Base-by-base conservation (phyloP, 2,329 filamentous ascomycete species). In the Colletotrichum brevisporum region DNA sequence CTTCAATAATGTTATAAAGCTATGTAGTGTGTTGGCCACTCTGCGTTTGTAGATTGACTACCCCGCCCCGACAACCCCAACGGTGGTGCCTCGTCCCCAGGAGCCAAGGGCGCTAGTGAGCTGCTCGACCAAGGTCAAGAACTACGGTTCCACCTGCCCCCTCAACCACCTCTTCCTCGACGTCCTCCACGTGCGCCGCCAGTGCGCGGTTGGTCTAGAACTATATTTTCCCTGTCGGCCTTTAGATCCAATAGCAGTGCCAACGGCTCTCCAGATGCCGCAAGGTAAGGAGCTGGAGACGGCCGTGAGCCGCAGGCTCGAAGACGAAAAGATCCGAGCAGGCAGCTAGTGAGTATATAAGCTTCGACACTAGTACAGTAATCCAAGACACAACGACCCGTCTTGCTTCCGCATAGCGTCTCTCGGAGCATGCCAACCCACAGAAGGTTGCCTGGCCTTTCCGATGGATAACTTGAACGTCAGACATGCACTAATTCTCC, bases 101-200 rank as follows among this genome's bases (percentile, higher is more conserved):
- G 66, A 69, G 50, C 36, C 55, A 15, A 26, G 66, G 13, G 47
- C 52, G 21, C 31, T 55, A 13, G 60, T 53, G 2, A 58, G 48
- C 39, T 57, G 45, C 18, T 21, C 54, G n/a, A 78, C 79, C 10
- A 80, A 86, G 41, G 81, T 91, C 56, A 86, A 85, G 70, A 93
- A 94, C 75, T 84, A 87, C 21, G 78, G 85, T 1, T 86, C 93
- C 1, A 94, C 93, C 0, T 96, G 93, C 77, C 89, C 93, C 0
- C 85, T 97, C 2, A 94, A 97, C 76, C 85, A 83, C 50, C 87
- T 97, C n/a, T 86, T 97, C 52, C 86, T 95, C 26, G 91, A 95
- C 76, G 97, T 96, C 75, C 85, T 96, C 31, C 85, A 88, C 27
- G 89, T 93, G 74, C 88, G 92, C 41, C 88, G 86, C 45, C 87